Conservation (phyloP, 2,329 filamentous ascomycete genomes). For the Alternaria alternata region DNA sequence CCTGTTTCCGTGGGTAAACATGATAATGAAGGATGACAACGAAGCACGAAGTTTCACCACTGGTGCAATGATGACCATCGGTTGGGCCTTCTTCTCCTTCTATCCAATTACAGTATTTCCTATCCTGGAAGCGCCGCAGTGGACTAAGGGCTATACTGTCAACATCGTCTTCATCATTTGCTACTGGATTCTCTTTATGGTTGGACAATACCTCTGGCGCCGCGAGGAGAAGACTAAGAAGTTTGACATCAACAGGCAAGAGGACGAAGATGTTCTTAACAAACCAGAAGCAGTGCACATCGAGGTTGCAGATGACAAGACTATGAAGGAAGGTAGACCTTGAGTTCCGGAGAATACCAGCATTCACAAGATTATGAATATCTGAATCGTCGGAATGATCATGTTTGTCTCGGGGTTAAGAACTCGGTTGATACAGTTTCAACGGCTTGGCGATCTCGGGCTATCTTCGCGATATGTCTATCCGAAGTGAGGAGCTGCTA, state of each 20-base stretch:
- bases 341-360: not conserved
- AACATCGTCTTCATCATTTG: slow-evolving; percentile 35
- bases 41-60: slow-evolving; percentile 51
- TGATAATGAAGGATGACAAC: slow-evolving; percentile 48
- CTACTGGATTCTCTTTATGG: slow-evolving; percentile 43
- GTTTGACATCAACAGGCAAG: slow-evolving; percentile 15
- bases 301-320: not conserved
- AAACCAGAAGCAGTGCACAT: slow-evolving; percentile 1
- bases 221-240: slow-evolving; percentile 37
- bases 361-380: not conserved
- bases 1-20: slow-evolving; percentile 37
- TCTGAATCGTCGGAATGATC: not conserved
- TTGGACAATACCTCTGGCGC: slow-evolving; percentile 44
- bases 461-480: not conserved
- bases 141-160: slow-evolving; percentile 39
- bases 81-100: slow-evolving; percentile 39
- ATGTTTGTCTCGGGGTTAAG: not conserved
- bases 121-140: slow-evolving; percentile 39
- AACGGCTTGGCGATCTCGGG: not conserved
- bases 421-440: not conserved
- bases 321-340: not conserved
- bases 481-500: not conserved
- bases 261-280: slow-evolving; percentile 12
- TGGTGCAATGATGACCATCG: slow-evolving; percentile 49
- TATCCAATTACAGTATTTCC: slow-evolving; percentile 43